Conservation (phyloP, 768 basidiomycete genomes). For the Tulasnella sp. region DNA sequence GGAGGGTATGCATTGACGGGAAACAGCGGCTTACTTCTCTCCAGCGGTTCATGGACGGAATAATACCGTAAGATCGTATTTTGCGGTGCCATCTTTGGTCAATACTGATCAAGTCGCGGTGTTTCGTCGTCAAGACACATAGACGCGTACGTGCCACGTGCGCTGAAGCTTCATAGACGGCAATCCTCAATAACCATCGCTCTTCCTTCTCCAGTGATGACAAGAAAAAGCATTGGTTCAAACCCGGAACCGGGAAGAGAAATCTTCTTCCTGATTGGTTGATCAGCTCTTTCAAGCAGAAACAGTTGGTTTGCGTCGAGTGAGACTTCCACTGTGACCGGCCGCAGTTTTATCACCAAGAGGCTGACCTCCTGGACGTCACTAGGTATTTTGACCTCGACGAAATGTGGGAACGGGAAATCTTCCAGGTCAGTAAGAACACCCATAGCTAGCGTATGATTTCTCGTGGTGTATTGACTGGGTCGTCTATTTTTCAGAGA, state of each 20-base stretch:
- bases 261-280: constrained; percentile 54
- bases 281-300: constrained; percentile 59
- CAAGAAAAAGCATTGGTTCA: constrained; percentile 56
- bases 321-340: not conserved
- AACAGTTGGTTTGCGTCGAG: constrained; percentile 79
- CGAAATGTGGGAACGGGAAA: constrained; percentile 59
- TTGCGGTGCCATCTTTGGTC: not conserved
- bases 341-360: not conserved
- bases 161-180: constrained; percentile 1
- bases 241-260: constrained; percentile 33
- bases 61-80: constrained; percentile 42
- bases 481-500: constrained; percentile 1
- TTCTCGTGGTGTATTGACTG: constrained; percentile 43
- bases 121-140: constrained; percentile 50
- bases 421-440: constrained; percentile 57
- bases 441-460: not conserved
- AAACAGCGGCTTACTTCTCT: constrained; percentile 78
- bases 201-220: constrained; percentile 34
- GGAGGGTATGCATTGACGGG: constrained; percentile 53
- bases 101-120: not conserved
- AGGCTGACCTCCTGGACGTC: not conserved
- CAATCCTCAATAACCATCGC: not conserved
- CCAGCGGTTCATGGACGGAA: constrained; percentile 39
- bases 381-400: constrained; percentile 52
- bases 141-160: constrained; percentile 37